A percentile compares a stretch with the other conserved stretches of the same genome.
These are phyloP conservation scores for Mycena filopes DNA, from an alignment of 768 basidiomycete species.

Conservation along the genomic window DNA sequence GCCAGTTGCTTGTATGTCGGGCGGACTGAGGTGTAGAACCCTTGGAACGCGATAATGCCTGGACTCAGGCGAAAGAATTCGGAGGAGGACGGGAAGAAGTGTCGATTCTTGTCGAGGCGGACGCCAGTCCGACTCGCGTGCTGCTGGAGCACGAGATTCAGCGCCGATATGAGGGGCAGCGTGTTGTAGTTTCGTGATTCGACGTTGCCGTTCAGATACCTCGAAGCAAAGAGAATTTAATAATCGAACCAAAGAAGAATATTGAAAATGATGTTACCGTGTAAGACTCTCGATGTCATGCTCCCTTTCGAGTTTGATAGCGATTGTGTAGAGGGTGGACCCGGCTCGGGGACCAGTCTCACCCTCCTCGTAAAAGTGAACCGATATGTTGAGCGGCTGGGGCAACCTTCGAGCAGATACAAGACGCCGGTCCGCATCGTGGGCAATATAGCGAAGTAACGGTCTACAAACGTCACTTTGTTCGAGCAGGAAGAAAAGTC, in stretches of 20 bases:
- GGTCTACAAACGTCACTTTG: constrained; percentile 45
- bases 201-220: constrained; percentile 53
- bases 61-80: constrained; percentile 28
- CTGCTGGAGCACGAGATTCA: constrained; percentile 58
- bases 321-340: constrained; percentile 54
- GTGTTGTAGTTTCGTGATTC: constrained; percentile 48
- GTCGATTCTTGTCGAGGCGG: constrained; percentile 54
- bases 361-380: constrained; percentile 57
- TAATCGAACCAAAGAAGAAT: not conserved
- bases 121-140: constrained; percentile 48
- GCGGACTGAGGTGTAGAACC: constrained; percentile 62
- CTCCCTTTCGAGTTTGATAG: constrained; percentile 54
- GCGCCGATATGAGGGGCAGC: constrained; percentile 53
- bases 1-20: constrained; percentile 59
- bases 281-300: constrained; percentile 47
- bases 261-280: constrained; percentile 40
- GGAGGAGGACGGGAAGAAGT: constrained; percentile 51
- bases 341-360: constrained; percentile 46
- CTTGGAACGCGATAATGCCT: constrained; percentile 42
- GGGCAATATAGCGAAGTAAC: constrained; percentile 58
- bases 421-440: constrained; percentile 59
- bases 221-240: constrained; percentile 31
- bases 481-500: constrained; percentile 69
- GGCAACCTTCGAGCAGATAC: constrained; percentile 58
- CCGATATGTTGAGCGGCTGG: constrained; percentile 52